Evolutionary conservation across 257 asterid species (phyloP), one percentile per base, ranked within the genome.

Genomic region (Henckelia pumila): DNA sequence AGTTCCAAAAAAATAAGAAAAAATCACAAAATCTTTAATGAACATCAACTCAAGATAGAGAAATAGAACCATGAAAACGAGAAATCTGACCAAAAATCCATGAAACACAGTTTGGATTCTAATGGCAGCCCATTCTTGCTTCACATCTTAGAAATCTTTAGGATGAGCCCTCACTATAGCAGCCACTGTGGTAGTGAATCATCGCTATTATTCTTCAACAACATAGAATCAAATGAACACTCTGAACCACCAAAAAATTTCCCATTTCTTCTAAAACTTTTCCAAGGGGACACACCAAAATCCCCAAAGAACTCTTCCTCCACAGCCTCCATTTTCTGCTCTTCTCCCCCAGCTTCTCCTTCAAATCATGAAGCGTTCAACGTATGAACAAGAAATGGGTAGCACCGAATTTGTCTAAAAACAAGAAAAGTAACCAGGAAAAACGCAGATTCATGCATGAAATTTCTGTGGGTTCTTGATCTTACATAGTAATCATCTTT

Each of bases 41-140:
- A 4, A 44, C 20, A 1, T 14, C 19, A 44, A 44, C 53, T 44
- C 20, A 44, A 44, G 29, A 16, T 44, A 4, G 4, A 63, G 52
- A 63, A 28, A 10, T 37, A 37, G 2, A 33, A 7, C 26, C 44
- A 33, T 33, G 22, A 1, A 35, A 55, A 52, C 22, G 47, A 8
- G 25, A 2, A 29, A 3, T 3, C 81, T 74, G 61, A 93, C 97
- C 95, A 93, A 75, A 65, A 93, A 93, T 11, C 92, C 99, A 75
- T 95, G 86, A 79, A 93, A 93, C 19, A 95, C 87, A 68, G 95
- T 86, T 79, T 93, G 96, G 75, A 93, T 90, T 70, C 96, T 82
- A 44, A 88, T 90, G 66, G 96, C 95, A 30, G 95, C 97, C 96
- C 97, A 93, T 84, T 93, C 96, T 74, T 85, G 82, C 77, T 82